Evolutionary conservation across 495 filamentous ascomycete genomes (phyloP), one percentile per base, ranked within the genome.

Genomic region (Hypoxylon intermedium): DNA sequence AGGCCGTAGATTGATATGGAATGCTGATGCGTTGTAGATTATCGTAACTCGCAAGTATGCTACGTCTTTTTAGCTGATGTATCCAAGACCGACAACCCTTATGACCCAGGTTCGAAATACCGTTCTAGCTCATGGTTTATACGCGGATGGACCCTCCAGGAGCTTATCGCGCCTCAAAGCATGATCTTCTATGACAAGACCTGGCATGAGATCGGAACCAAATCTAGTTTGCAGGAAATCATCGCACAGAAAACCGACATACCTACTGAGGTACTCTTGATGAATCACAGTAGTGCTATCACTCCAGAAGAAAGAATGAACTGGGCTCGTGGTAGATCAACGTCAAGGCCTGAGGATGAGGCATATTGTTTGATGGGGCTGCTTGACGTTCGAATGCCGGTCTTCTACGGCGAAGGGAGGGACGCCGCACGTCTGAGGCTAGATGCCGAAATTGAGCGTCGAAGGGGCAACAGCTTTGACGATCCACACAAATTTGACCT

Each of bases 181-280:
- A 24, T 73, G 9, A 19, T 43, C 1, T 73, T 73, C 46, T 71
- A 53, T 31, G 55, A 60, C 30, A 6, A 38, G 7, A 21, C 63
- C 26, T 70, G 60, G 69, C 37, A 41, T n/a, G 5, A 31, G 3
- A 57, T 63, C 24, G 61, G 67, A 16, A 20, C 28, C 0, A 18
- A 57, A 34, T 11, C 19, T 7, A 21, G 18, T 3, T 15, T 18
- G 26, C 65, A 6, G 16, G n/a, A 7, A 15, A 15, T 28, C 2
- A 38, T 70, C 6, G 54, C 60, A 0, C 7, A 19, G 0, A 52
- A 42, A 5, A 69, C 64, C 21, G 45, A 54, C 21, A 71, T 72
- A 15, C 51, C 50, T 26, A 12, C 18, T 23, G 7, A 53, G 4
- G 28, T 13, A 0, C 20, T 15, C 18, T 23, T 40, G 30, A n/a